These are phyloP conservation scores for Fusarium nurragi DNA, from an alignment of 2,329 filamentous ascomycete species.

Conservation along the genomic window DNA sequence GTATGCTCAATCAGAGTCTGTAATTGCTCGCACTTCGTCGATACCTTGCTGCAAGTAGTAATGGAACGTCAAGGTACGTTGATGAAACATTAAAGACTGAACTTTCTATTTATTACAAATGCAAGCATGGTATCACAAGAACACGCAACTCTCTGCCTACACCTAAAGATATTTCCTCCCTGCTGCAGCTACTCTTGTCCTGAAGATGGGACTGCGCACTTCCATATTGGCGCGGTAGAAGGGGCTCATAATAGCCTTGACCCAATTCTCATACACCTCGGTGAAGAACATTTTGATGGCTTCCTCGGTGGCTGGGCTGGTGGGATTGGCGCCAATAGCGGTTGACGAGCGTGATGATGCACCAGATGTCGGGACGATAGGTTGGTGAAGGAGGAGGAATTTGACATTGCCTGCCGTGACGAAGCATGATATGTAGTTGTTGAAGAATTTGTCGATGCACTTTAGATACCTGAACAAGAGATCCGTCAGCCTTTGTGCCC, in stretches of 20 bases:
- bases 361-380: constrained; percentile 56
- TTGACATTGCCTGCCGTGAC: constrained; percentile 92
- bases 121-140: constrained; percentile 39
- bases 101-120: constrained; percentile 7
- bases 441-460: constrained; percentile 95
- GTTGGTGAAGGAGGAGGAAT: constrained; percentile 93
- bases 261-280: constrained; percentile 96
- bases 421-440: constrained; percentile 94
- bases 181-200: constrained; percentile 81
- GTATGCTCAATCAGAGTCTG: not conserved
- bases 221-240: constrained; percentile 90
- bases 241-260: constrained; percentile 96
- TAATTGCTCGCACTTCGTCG: not conserved
- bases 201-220: constrained; percentile 87
- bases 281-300: constrained; percentile 93
- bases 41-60: too few species aligned
- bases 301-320: constrained; percentile 90
- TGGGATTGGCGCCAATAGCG: constrained; percentile 85
- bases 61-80: not conserved
- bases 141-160: constrained; percentile 10
- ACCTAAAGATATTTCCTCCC: constrained; percentile 88
- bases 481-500: constrained; percentile 2
- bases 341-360: constrained; percentile 67
- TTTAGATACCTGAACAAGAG: constrained; percentile 82
- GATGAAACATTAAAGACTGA: not conserved